Evolutionary conservation across 2,329 filamentous ascomycete species (phyloP).

Genomic region (Colletotrichum tabaci): DNA sequence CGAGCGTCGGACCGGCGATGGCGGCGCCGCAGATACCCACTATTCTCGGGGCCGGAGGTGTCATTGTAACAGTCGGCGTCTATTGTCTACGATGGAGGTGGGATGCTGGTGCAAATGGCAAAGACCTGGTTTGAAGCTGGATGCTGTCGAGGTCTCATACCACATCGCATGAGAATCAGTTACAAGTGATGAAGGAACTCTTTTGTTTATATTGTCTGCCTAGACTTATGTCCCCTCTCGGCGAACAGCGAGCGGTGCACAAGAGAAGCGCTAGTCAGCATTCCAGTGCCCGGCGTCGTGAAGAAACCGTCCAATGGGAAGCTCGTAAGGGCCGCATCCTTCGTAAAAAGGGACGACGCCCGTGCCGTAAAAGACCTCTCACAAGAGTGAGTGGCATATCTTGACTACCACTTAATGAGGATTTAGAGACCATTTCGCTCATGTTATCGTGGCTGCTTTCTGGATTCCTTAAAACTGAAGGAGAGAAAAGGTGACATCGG

Average conservation of each 20-base stretch:
- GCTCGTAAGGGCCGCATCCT: background rate
- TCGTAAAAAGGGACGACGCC: background rate
- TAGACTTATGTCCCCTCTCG: background rate
- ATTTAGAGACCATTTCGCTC: no score
- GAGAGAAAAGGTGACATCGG: no score
- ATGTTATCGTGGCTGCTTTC: no score
- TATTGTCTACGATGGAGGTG: background rate
- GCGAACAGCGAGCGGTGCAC: background rate
- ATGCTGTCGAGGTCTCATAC: no score
- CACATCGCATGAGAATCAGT: background rate
- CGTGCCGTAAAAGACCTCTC: background rate
- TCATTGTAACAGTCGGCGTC: background rate
- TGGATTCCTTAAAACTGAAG: no score
- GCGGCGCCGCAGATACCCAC: slow-evolving; percentile 41
- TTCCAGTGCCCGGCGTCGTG: background rate
- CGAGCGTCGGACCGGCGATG: slow-evolving; percentile 36
- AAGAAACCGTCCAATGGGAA: background rate
- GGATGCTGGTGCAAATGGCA: background rate
- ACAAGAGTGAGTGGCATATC: no score
- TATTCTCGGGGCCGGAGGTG: slow-evolving; percentile 18
- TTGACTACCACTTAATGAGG: no score
- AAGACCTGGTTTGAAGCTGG: no score
- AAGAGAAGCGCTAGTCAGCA: background rate
- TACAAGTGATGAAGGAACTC: background rate
- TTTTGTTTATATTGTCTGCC: background rate